Conservation (phyloP, 805 yeast genomes). For the Scheffersomyces amazonensis region DNA sequence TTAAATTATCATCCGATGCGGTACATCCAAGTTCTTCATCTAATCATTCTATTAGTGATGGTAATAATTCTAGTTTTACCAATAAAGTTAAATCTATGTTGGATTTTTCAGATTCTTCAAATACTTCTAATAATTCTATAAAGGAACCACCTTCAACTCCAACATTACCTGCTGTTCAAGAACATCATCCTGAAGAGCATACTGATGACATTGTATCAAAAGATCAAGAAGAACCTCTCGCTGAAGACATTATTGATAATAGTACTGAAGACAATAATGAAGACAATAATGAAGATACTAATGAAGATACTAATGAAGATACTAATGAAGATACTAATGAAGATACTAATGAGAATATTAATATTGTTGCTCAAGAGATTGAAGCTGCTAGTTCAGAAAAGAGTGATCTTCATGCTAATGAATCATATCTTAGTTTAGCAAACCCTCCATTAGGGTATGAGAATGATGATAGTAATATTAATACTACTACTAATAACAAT, state of each 20-base stretch:
- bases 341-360: not conserved
- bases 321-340: constrained; percentile 2
- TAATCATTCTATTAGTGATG: constrained; percentile 5
- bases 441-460: too few species aligned
- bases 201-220: constrained; percentile 2
- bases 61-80: not conserved
- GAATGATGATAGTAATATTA: too few species aligned
- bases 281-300: not conserved
- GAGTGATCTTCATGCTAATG: not conserved
- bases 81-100: constrained; percentile 28
- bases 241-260: not conserved
- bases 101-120: constrained; percentile 12
- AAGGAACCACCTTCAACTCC: not conserved
- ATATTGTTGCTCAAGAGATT: not conserved
- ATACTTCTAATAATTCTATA: not conserved
- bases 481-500: too few species aligned
- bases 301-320: not conserved
- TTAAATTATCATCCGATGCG: too few species aligned
- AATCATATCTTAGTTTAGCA: not conserved
- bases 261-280: not conserved
- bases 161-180: constrained; percentile 10
- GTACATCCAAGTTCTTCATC: constrained; percentile 1
- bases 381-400: not conserved
- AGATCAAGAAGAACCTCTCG: constrained; percentile 1
- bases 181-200: constrained; percentile 4